Base-by-base conservation (phyloP, 345 rosid species). In the Sapria himalayana region DNA sequence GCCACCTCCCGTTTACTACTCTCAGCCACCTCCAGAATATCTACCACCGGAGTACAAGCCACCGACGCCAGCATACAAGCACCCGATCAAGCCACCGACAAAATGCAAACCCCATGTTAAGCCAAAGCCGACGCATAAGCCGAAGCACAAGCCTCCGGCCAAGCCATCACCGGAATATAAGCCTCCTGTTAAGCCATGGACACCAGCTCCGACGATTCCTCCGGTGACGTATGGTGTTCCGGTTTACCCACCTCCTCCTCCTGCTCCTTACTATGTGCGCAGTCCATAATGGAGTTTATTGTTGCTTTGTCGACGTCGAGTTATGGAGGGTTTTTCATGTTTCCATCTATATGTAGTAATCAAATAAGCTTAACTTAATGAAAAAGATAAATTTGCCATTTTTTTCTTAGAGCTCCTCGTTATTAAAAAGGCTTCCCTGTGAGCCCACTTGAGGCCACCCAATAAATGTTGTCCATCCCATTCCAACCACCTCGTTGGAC, bases 71-170 rank as follows among this genome's bases (percentile, higher is more conserved):
- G 20, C 21, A 4, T 25, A 15, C 14, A 31, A 23, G 22, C 49
- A 43, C 29, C 41, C 50, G 1, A 14, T 19, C 22, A 11, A 43
- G 19, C 39, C 62, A 11, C 49, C 55, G 43, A 29, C 48, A n/a
- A 33, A 9, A 33, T 33, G 15, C 15, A 14, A 7, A 6, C 38
- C 21, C 38, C 38, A 34, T 19, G 18, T 34, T 13, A n/a, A n/a
- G n/a, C n/a, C 38, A 4, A 15, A 0, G 17, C 38, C 38, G 1
- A 15, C 14, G 9, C n/a, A 4, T 19, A 5, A 12, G 15, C 51
- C 57, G 22, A 44, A 50, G 1, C 25, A 39, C 22, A 21, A 32
- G 10, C 41, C 55, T 33, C 41, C 55, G 5, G 19, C 25, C 11
- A 22, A 18, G n/a, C 22, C 34, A 6, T 29, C 51, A 19, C 44